These are phyloP conservation scores for Phytopythium sindhum DNA, from an alignment of 352 stramenopile species.

Conservation along the genomic window DNA sequence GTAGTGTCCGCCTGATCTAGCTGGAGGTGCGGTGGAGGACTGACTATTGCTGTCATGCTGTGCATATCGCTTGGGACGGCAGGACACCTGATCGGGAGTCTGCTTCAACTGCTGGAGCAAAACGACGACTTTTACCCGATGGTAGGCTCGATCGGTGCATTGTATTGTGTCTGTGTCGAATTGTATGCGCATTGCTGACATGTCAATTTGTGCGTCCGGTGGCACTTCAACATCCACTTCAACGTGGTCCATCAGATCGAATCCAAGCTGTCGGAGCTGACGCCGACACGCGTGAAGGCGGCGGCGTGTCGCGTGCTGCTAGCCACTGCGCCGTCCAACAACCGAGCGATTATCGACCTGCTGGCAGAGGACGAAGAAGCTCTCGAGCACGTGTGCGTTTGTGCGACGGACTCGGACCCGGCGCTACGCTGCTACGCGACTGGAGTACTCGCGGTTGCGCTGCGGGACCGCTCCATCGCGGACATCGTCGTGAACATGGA, in stretches of 20 bases:
- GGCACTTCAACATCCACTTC: conserved; percentile 11
- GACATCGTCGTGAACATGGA: conserved; percentile 84
- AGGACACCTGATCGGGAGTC: conserved; percentile 77
- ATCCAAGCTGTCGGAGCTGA: conserved; percentile 58
- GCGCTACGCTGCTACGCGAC: conserved; percentile 73
- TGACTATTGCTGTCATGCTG: conserved; percentile 1
- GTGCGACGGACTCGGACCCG: conserved; percentile 50
- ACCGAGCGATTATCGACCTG: conserved; percentile 63
- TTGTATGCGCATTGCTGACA: conserved; percentile 8
- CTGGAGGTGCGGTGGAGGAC: neutral
- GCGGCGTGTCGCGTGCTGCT: conserved; percentile 68
- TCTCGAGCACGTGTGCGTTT: conserved; percentile 68
- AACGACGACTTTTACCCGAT: conserved; percentile 82
- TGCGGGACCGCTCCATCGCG: conserved; percentile 76
- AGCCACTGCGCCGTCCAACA: conserved; percentile 73
- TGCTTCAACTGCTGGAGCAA: conserved; percentile 77
- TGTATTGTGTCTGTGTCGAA: neutral
- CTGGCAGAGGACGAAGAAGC: conserved; percentile 76
- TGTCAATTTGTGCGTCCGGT: neutral
- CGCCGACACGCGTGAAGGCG: conserved; percentile 54
- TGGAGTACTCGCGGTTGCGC: conserved; percentile 64
- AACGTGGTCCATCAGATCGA: conserved; percentile 44
- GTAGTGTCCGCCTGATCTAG: neutral
- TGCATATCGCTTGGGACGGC: neutral
- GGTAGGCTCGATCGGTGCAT: conserved; percentile 19